Evolutionary conservation across 2,329 filamentous ascomycete genomes (phyloP), one percentile per base, ranked within the genome.

Genomic region (Biscogniauxia sp.): DNA sequence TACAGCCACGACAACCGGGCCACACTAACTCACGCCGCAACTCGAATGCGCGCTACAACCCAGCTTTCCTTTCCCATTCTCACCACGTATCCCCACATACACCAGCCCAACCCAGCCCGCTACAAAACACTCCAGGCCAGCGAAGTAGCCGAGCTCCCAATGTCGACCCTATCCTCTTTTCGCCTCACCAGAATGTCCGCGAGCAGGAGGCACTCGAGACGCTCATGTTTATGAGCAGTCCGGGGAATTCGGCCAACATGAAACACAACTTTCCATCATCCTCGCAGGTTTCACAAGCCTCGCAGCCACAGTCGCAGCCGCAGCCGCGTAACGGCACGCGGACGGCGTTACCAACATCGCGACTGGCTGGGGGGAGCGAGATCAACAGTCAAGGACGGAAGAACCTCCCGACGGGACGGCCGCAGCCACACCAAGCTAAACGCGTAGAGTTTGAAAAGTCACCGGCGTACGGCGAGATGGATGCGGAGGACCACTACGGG

Each of bases 121-220:
- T 76, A 19, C 76, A 79, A 41, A 69, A 72, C 20, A 75, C 76
- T 5, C 72, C 71, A 11, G 73, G 67, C 25, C 77, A 72, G 64
- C 70, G 63, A 61, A 69, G n/a, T 69, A 71, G 62, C 61, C 72
- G 72, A 15, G 75, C 75, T 20, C 76, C 76, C 53, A 76, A 74
- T 55, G 73, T 75, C 20, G 82, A 84, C 57, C 80, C 84, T 7
- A 84, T 88, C 17, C 76, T 90, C 4, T 87, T 87, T 62, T 90
- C 89, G 28, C 88, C 88, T 0, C 88, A 88, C 59, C 88, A 91
- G 64, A 87, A 86, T 20, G 78, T 84, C 8, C 84, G 90, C 56
- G 91, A 95, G 71, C 90, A 93, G 70, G 91, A 94, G 69, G 91
- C 91, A 5, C 87, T 94, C 53, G 91, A 93, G 71, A 89, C 90